Base-by-base conservation (phyloP, 1,139 yeast species). In the Trichomonascaceae sp. region DNA sequence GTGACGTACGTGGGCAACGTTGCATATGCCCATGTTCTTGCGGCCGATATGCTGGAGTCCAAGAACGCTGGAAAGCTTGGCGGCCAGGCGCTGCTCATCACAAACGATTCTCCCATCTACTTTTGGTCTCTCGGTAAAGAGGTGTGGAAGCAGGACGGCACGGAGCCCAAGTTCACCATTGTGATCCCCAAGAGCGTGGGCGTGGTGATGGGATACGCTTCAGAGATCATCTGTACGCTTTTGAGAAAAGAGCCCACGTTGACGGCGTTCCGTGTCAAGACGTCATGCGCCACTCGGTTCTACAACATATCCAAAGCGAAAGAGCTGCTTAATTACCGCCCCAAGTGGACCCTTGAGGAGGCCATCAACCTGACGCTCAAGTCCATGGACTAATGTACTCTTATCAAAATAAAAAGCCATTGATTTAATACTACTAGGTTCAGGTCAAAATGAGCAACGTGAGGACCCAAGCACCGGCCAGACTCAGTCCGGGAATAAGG, bases 1-100 rank as follows among this genome's bases (percentile, higher is more conserved):
- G 85, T 94, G 79, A 85, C 97, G 0, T 92, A 85, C 50, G 98
- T 80, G n/a, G 97, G 96, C n/a, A 92, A 92, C 56, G 97, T 92
- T 16, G 98, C 98, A 0, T 93, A 85, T 59, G 78, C 96, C 4
- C 99, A 92, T 57, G 85, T 89, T 6, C 64, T 89, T 36, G 98
- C 97, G 1, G 93, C 96, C 2, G 76, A 76, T 56, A 59, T 87
- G 14, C 58, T 84, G 35, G 62, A 67, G 34, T 59, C 69, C 2
- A 39, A 47, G 13, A 42, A 56, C 5, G 61, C 66, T 15, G 40
- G 37, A 1, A 29, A 35, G 4, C 74, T 89, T 18, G 77, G 82
- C 5, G 98, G 98, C 30, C 81, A 89, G 54, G 72, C 81, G 0
- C 89, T 85, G 57, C 82, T 89, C 50, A 65, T 92, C 42, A 89